phyloP scores from a whole-genome alignment of 306 rosid genomes.

The Lathyrus oleraceus region DNA sequence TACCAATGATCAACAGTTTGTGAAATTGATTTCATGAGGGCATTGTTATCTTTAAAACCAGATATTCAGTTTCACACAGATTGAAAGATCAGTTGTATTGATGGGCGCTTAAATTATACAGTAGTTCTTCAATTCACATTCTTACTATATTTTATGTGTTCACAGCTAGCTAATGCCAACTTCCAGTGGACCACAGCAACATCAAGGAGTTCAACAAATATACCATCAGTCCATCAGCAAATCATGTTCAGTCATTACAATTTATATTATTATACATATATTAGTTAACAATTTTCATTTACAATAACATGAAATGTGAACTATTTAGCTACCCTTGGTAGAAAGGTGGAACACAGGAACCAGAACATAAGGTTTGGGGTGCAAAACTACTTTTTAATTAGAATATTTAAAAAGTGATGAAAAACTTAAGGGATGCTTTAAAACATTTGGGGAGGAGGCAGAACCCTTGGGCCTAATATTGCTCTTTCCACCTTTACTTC shows the following conservation, averaged over 20 bases:
- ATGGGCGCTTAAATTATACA: not conserved
- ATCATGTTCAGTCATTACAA: not conserved
- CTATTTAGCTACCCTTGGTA: too few species aligned
- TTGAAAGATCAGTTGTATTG: not conserved
- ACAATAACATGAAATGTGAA: not conserved
- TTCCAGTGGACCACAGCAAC: not conserved
- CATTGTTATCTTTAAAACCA: not conserved
- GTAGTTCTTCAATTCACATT: not conserved
- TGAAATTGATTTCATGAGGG: constrained; percentile 11
- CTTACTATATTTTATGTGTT: not conserved
- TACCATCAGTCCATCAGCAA: not conserved
- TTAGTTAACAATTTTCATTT: too few species aligned
- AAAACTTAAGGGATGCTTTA: constrained; percentile 2
- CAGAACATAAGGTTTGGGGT: not conserved
- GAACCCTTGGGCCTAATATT: not conserved
- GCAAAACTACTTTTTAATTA: not conserved
- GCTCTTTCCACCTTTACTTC: not conserved
- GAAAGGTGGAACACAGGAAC: not conserved
- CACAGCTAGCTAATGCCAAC: not conserved
- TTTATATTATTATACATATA: not conserved
- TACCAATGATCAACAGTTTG: not conserved
- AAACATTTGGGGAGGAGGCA: not conserved
- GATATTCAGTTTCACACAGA: not conserved
- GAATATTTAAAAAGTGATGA: not conserved
- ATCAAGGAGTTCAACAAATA: constrained; percentile 1